Percentiles rank a stretch among this genome's conserved stretches.
These are phyloP conservation scores for Sporothrix globosa DNA, from an alignment of 2,329 filamentous ascomycete genomes.

Conservation along the genomic window DNA sequence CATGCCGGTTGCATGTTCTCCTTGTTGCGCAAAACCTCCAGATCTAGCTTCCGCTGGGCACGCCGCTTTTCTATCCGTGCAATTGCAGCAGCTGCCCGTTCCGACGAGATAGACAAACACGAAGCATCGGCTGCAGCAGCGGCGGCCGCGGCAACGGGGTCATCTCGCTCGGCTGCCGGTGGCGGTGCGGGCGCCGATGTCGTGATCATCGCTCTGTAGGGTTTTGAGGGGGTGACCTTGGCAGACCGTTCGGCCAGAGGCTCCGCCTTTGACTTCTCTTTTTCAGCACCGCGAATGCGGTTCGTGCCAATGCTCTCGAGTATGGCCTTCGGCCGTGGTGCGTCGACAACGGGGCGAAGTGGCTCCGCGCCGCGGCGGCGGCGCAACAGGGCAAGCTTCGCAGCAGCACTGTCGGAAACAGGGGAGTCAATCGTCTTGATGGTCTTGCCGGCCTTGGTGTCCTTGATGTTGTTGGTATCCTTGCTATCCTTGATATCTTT, in stretches of 20 bases:
- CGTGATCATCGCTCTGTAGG: background rate
- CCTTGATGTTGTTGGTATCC: background rate
- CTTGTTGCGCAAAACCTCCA: slow-evolving; percentile 47
- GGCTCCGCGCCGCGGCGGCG: slow-evolving; percentile 31
- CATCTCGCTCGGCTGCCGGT: background rate
- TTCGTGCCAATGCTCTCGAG: background rate
- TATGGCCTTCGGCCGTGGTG: background rate
- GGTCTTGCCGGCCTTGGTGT: background rate
- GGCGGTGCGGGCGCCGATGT: background rate
- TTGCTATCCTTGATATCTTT: background rate
- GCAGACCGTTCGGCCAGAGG: background rate
- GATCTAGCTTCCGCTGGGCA: slow-evolving; percentile 49
- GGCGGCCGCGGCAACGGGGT: slow-evolving; percentile 5
- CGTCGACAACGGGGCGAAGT: slow-evolving; percentile 29
- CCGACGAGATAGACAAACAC: slow-evolving; percentile 52
- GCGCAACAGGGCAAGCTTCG: slow-evolving; percentile 14
- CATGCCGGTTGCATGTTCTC: slow-evolving; percentile 54
- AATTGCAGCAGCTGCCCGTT: slow-evolving; percentile 57
- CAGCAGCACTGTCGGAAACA: slow-evolving; percentile 11
- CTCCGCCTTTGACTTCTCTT: background rate
- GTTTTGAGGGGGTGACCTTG: background rate
- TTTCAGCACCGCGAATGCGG: background rate
- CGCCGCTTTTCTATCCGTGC: slow-evolving; percentile 59
- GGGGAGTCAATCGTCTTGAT: background rate
- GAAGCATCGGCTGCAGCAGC: slow-evolving; percentile 37